phyloP scores from a whole-genome alignment of 2,329 filamentous ascomycete genomes.

The Phyllachora maydis region DNA sequence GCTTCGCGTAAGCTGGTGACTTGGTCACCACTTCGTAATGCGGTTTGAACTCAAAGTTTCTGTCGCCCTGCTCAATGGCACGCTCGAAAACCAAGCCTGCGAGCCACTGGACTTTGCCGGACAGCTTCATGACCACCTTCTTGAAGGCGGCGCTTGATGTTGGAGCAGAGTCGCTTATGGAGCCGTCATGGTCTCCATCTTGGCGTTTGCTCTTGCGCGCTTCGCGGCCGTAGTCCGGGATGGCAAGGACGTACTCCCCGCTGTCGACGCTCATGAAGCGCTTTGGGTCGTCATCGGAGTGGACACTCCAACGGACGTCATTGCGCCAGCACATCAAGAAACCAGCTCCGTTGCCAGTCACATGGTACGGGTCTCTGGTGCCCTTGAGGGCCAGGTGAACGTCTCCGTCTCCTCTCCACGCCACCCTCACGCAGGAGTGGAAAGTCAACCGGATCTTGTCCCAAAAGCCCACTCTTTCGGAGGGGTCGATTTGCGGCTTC shows the following conservation, averaged over 20 bases:
- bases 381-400: constrained; percentile 86
- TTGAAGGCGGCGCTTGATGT: constrained; percentile 75
- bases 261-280: constrained; percentile 93
- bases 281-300: constrained; percentile 68
- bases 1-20: constrained; percentile 52
- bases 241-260: constrained; percentile 81
- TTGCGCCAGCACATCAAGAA: constrained; percentile 98
- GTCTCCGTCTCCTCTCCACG: constrained; percentile 91
- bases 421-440: constrained; percentile 72
- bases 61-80: constrained; percentile 46
- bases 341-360: constrained; percentile 81
- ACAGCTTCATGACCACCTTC: constrained; percentile 97
- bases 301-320: constrained; percentile 73
- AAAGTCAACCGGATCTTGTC: constrained; percentile 92
- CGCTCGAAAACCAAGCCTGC: constrained; percentile 84
- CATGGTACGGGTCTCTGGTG: constrained; percentile 76
- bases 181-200: constrained; percentile 33
- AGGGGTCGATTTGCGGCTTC: constrained; percentile 83
- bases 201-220: constrained; percentile 43
- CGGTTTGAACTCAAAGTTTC: constrained; percentile 75
- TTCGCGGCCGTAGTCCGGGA: constrained; percentile 83
- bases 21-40: constrained; percentile 85
- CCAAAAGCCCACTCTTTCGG: constrained; percentile 92
- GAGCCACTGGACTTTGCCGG: constrained; percentile 85
- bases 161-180: constrained; percentile 39